Conservation (phyloP, 495 filamentous ascomycete genomes). For the Lepraria neglecta region DNA sequence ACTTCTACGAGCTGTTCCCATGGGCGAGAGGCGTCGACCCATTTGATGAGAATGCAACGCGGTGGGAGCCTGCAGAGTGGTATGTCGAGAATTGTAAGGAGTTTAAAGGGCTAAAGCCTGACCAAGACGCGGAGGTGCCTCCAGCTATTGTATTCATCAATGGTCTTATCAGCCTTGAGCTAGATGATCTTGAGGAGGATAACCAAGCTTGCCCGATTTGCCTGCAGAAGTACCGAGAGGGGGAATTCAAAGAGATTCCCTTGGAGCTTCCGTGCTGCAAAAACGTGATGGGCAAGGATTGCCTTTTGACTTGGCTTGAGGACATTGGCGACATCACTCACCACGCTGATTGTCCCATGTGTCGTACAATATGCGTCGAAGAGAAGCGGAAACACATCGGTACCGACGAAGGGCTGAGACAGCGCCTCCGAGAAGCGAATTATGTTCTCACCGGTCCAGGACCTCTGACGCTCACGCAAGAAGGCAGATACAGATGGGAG, state of each 20-base stretch:
- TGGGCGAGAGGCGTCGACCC: constrained; percentile 1
- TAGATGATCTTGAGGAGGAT: neutral
- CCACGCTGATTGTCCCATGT: neutral
- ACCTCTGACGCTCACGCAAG: neutral
- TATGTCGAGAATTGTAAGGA: neutral
- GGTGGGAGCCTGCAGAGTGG: neutral
- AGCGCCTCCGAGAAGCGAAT: neutral
- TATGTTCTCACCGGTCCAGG: neutral
- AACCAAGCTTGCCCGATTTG: constrained; percentile 9
- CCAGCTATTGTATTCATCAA: constrained; percentile 11
- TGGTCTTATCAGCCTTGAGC: constrained; percentile 12
- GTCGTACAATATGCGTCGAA: neutral
- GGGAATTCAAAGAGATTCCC: constrained; percentile 1
- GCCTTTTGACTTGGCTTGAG: neutral
- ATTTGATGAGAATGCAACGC: neutral
- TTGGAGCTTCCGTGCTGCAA: constrained; percentile 12
- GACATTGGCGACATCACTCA: neutral
- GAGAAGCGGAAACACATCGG: constrained; percentile 10
- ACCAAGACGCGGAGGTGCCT: neutral
- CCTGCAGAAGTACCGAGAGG: neutral
- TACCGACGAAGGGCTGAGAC: constrained; percentile 1
- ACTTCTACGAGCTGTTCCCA: neutral
- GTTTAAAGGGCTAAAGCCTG: constrained; percentile 4
- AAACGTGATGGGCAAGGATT: constrained; percentile 13
- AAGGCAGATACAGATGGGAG: constrained; percentile 1